phyloP scores from a whole-genome alignment of 2,329 filamentous ascomycete genomes.

The Coniochaeta ligniaria region DNA sequence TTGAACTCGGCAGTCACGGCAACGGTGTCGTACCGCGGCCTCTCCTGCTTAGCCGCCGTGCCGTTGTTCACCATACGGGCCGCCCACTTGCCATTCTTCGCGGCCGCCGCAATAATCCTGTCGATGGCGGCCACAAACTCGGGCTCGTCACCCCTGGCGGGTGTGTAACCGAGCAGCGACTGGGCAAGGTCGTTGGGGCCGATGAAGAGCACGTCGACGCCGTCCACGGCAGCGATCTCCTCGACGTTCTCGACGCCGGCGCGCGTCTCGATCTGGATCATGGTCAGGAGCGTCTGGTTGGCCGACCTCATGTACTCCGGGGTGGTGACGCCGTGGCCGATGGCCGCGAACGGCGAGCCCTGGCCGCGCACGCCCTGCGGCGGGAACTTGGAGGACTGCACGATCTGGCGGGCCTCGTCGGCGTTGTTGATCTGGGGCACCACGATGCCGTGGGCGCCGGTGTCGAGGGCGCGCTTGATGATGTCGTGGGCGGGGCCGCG shows the following conservation, averaged over 20 bases:
- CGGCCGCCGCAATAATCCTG: conserved; percentile 34
- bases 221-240: conserved; percentile 9
- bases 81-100: conserved; percentile 42
- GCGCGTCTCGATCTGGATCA: conserved; percentile 14
- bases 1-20: conserved; percentile 37
- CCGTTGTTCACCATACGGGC: conserved; percentile 40
- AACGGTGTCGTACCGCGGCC: conserved; percentile 31
- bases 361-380: conserved; percentile 17
- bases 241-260: conserved; percentile 11
- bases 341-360: conserved; percentile 20
- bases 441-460: not conserved
- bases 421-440: conserved; percentile 13
- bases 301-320: conserved; percentile 16
- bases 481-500: not conserved
- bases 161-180: conserved; percentile 35
- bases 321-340: conserved; percentile 19
- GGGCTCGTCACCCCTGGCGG: conserved; percentile 37
- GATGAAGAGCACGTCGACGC: conserved; percentile 13
- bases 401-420: conserved; percentile 20
- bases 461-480: not conserved
- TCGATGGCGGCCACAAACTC: conserved; percentile 38
- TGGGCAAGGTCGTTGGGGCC: conserved; percentile 18
- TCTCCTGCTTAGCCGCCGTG: conserved; percentile 28
- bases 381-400: conserved; percentile 17
- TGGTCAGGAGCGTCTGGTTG: conserved; percentile 16